phyloP scores from a whole-genome alignment of 1,139 yeast species.

The Geotrichum bryndzae region DNA sequence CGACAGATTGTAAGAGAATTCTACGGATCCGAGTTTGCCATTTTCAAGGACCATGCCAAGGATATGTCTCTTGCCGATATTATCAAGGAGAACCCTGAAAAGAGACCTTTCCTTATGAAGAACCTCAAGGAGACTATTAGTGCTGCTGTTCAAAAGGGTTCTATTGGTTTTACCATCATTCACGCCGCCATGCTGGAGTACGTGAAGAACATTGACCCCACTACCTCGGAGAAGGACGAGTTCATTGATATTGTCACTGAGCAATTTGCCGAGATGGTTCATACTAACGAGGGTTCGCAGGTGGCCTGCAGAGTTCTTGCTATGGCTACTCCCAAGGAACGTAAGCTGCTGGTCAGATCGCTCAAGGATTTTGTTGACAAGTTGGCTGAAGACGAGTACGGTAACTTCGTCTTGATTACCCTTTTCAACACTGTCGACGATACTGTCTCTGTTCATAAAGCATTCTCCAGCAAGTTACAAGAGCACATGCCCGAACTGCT shows the following conservation, averaged over 20 bases:
- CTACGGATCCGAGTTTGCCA: conserved; percentile 95
- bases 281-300: conserved; percentile 88
- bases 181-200: conserved; percentile 96
- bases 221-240: conserved; percentile 66
- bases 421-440: conserved; percentile 88
- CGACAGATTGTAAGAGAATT: conserved; percentile 90
- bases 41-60: conserved; percentile 71
- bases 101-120: conserved; percentile 66
- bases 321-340: conserved; percentile 84
- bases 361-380: conserved; percentile 69
- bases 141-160: conserved; percentile 90
- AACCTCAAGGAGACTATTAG: conserved; percentile 79
- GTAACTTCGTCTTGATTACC: conserved; percentile 73
- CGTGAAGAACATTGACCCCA: conserved; percentile 52
- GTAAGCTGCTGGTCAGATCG: conserved; percentile 67
- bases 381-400: conserved; percentile 77
- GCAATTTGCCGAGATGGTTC: conserved; percentile 90
- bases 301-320: conserved; percentile 81
- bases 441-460: conserved; percentile 72
- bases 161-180: conserved; percentile 90
- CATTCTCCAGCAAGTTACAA: conserved; percentile 58
- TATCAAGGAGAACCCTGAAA: conserved; percentile 68
- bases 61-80: conserved; percentile 61
- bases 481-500: conserved; percentile 53
- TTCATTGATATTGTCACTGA: conserved; percentile 79